These are phyloP conservation scores for Aureobasidium sp. DNA, from an alignment of 2,329 filamentous ascomycete species.

Conservation along the genomic window DNA sequence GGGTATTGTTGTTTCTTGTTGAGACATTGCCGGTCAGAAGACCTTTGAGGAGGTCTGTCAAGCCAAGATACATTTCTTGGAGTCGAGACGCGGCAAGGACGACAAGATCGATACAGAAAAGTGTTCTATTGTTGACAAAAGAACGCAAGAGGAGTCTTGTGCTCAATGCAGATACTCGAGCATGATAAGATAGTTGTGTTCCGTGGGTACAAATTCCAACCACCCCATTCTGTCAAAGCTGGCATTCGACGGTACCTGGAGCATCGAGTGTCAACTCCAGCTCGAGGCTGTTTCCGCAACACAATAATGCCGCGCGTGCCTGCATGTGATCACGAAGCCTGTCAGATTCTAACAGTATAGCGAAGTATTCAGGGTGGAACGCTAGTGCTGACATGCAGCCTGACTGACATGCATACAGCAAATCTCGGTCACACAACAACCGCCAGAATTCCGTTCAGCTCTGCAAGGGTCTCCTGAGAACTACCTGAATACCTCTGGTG, in stretches of 20 bases:
- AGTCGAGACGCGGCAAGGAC: too few relatives aligned
- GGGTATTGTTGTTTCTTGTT: not conserved
- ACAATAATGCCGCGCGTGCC: not conserved
- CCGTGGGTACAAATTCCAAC: too few relatives aligned
- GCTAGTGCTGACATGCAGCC: not conserved
- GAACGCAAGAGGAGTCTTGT: not conserved
- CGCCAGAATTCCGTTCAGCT: not conserved
- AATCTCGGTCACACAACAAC: not conserved
- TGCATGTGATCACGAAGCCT: not conserved
- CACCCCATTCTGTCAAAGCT: not conserved
- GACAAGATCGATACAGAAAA: too few relatives aligned
- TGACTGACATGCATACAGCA: not conserved
- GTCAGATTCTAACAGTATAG: not conserved
- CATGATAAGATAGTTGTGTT: not conserved
- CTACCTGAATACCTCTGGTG: not conserved
- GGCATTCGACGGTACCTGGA: not conserved
- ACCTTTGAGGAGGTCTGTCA: slow-evolving; percentile 17
- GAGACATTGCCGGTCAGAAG: slow-evolving; percentile 14
- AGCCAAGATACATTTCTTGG: slow-evolving; percentile 16
- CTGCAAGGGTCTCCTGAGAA: not conserved
- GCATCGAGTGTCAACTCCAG: not conserved
- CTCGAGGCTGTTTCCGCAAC: not conserved
- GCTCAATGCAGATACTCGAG: not conserved
- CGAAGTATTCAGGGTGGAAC: too few relatives aligned
- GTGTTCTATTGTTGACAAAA: too few relatives aligned